These are phyloP conservation scores for Pezicula neosporulosa DNA, from an alignment of 2,329 filamentous ascomycete genomes.

Conservation along the genomic window DNA sequence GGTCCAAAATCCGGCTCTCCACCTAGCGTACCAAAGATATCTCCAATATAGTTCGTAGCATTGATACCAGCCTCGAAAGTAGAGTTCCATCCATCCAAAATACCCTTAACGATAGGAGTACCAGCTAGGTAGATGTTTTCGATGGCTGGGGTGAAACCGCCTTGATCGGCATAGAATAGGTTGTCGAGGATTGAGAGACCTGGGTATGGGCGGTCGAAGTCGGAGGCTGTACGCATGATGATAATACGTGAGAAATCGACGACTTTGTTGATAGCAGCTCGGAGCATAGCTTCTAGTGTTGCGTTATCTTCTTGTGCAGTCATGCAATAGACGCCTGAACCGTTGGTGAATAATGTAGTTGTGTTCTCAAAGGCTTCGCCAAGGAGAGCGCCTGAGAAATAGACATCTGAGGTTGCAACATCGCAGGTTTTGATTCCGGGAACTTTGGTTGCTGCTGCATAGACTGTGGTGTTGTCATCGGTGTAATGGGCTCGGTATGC, in stretches of 20 bases:
- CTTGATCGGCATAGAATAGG: conserved; percentile 56
- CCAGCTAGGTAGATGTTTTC: conserved; percentile 66
- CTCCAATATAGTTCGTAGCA: conserved; percentile 62
- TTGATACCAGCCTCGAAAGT: conserved; percentile 53
- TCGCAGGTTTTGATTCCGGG: conserved; percentile 64
- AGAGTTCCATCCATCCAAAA: conserved; percentile 56
- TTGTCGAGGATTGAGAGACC: conserved; percentile 54
- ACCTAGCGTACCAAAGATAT: conserved; percentile 67
- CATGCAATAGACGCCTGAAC: conserved; percentile 64
- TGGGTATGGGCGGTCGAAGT: conserved; percentile 68
- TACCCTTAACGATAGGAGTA: conserved; percentile 55
- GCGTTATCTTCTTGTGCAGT: conserved; percentile 73
- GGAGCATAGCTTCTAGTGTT: conserved; percentile 60
- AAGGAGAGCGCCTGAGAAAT: conserved; percentile 61
- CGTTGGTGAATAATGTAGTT: conserved; percentile 62
- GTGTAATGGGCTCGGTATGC: conserved; percentile 54
- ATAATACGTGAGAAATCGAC: conserved; percentile 67
- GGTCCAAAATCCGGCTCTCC: conserved; percentile 61
- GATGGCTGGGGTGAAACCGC: conserved; percentile 60
- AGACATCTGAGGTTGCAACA: conserved; percentile 67
- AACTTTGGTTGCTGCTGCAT: conserved; percentile 36
- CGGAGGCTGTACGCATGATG: conserved; percentile 64
- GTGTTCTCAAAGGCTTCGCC: conserved; percentile 63
- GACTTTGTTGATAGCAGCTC: conserved; percentile 50
- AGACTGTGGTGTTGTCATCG: conserved; percentile 40